Conservation (phyloP, 1,284 basidiomycete species). For the Rhodotorula glutinis region DNA sequence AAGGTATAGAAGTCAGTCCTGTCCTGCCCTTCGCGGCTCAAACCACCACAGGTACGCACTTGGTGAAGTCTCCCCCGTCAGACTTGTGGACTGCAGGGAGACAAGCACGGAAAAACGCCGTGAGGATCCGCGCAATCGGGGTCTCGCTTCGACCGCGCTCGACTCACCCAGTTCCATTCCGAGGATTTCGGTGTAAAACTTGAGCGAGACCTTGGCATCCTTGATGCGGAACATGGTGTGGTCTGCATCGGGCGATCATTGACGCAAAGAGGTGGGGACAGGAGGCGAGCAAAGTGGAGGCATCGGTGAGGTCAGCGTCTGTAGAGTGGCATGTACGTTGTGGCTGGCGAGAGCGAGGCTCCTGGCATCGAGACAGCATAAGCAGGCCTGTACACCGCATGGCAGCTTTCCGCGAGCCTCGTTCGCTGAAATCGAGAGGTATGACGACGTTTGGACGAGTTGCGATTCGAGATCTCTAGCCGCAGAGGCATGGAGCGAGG, state of each 20-base stretch:
- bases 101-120: neutral
- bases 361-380: no score
- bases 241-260: constrained; percentile 46
- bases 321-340: no score
- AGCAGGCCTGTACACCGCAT: no score
- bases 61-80: constrained; percentile 49
- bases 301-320: no score
- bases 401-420: no score
- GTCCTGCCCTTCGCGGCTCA: neutral
- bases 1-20: neutral
- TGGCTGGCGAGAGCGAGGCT: no score
- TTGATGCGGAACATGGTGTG: constrained; percentile 88
- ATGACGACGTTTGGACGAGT: neutral
- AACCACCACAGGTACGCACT: constrained; percentile 38
- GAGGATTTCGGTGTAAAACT: constrained; percentile 55
- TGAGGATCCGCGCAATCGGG: neutral
- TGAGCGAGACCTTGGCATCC: constrained; percentile 35
- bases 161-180: constrained; percentile 76
- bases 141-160: neutral
- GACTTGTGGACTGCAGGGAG: constrained; percentile 46
- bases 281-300: neutral
- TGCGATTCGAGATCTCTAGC: neutral
- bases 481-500: neutral
- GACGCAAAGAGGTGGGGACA: neutral
- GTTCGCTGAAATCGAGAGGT: no score